Evolutionary conservation across 306 rosid species (phyloP).

Genomic region (Bauhinia variegata): DNA sequence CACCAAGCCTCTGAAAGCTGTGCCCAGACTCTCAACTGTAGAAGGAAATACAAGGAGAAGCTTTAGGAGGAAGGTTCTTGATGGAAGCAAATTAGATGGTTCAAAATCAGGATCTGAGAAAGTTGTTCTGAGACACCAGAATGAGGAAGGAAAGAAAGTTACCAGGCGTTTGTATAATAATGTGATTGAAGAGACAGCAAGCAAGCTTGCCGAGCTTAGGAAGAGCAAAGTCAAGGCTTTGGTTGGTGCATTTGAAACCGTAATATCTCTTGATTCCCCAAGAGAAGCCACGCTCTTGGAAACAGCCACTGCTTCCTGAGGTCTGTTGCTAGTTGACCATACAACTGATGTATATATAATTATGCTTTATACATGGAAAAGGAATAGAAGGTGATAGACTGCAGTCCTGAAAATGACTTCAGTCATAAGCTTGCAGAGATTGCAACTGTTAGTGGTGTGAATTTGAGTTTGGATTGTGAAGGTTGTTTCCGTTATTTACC

Average conservation of each 20-base stretch:
- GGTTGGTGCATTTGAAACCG: conserved; percentile 90
- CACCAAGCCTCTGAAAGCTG: conserved; percentile 42
- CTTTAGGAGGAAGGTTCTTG: conserved; percentile 41
- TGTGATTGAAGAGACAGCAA: conserved; percentile 95
- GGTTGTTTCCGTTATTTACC: conserved; percentile 35
- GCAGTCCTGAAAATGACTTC: conserved; percentile 26
- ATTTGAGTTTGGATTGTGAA: conserved; percentile 32
- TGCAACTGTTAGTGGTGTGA: conserved; percentile 39
- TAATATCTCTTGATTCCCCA: conserved; percentile 71
- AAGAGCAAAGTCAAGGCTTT: conserved; percentile 92
- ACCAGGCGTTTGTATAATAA: conserved; percentile 65
- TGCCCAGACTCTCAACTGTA: conserved; percentile 34
- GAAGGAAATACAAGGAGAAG: conserved; percentile 49
- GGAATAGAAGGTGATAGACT: not conserved
- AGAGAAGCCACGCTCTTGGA: conserved; percentile 42
- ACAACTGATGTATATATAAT: conserved; percentile 41
- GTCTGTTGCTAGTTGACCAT: not conserved
- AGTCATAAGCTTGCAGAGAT: conserved; percentile 30
- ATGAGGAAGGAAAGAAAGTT: conserved; percentile 55
- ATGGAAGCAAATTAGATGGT: conserved; percentile 40
- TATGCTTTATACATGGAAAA: conserved; percentile 8
- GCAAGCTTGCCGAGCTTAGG: conserved; percentile 68
- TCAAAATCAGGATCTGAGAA: conserved; percentile 47
- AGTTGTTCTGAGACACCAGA: conserved; percentile 73
- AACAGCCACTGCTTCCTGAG: conserved; percentile 33